Base-by-base conservation (phyloP, 2,329 filamentous ascomycete genomes). In the Zopfia rhizophila region DNA sequence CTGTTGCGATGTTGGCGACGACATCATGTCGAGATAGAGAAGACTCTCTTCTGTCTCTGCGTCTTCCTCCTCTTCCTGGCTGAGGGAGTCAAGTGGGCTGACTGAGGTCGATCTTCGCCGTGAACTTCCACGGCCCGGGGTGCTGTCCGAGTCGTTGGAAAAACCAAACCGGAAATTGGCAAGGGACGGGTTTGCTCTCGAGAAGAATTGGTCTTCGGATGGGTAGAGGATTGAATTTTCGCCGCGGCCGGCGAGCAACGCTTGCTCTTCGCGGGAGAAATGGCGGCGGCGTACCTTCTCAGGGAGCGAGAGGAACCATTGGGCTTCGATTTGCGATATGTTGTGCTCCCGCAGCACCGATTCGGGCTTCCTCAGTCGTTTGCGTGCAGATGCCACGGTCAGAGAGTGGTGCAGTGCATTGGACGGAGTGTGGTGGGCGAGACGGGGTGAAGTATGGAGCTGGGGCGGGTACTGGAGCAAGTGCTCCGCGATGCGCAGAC, bases 181-280 rank as follows among this genome's bases (percentile, higher is more conserved):
- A 42, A 69, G 19, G 22, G 22, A 39, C 12, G 19, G 13, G 29
- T 10, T 48, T 32, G 33, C 38, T 41, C 33, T 51, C 36, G 44
- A 46, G 38, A 24, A 47, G 39, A 45, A 53, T 46, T 50, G 43
- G 33, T 28, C 51, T 48, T 40, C 57, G 58, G 30, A 58, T 46
- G 49, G 58, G 55, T 56, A 55, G 48, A 52, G 33, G 49, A 53
- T 28, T 25, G 46, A 40, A 10, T 48, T 78, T 55, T 82, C 75
- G 38, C 79, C 77, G 39, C 79, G 78, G 43, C 77, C 77, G 28
- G 81, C 81, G 44, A 87, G 76, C 46, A 85, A 70, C 30, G 82
- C 73, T 58, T 88, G 87, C 72, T 94, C 89, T 69, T 91, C 87
- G 36, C 77, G 78, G 17, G 86, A 86, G 67, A 91, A 87, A 51